Evolutionary conservation across 371 early-diverging fungal genomes (phyloP).

Genomic region (Synchytrium microbalum): DNA sequence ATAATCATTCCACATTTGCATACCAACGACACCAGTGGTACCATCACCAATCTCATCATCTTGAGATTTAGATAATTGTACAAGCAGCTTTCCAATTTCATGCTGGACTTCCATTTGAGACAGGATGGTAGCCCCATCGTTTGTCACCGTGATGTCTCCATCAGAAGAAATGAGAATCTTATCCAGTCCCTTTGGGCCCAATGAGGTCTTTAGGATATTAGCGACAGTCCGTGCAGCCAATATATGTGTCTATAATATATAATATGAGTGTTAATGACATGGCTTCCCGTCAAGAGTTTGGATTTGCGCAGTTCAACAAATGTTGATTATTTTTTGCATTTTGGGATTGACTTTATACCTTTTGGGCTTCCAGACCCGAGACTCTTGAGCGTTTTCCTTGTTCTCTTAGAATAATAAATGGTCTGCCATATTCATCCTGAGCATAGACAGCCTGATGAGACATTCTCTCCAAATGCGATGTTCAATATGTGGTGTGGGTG

Average conservation of each 20-base stretch:
- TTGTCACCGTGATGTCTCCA: slow-evolving; percentile 99
- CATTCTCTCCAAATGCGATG: too few relatives aligned
- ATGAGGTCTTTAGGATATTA: slow-evolving; percentile 91
- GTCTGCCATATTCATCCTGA: slow-evolving; percentile 89
- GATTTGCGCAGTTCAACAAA: neutral
- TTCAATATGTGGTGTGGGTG: too few relatives aligned
- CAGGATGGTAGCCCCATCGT: slow-evolving; percentile 99
- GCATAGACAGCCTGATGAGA: too few relatives aligned
- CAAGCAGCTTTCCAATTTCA: slow-evolving; percentile 97
- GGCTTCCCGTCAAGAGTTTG: slow-evolving; percentile 8
- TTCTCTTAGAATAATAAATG: slow-evolving; percentile 93
- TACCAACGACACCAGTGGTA: slow-evolving; percentile 98
- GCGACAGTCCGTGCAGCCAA: slow-evolving; percentile 95
- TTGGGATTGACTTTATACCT: slow-evolving; percentile 47
- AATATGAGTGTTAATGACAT: too few relatives aligned
- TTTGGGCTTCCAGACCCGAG: slow-evolving; percentile 83
- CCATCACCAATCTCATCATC: slow-evolving; percentile 99
- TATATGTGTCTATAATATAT: slow-evolving; percentile 83
- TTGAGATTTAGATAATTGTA: slow-evolving; percentile 96
- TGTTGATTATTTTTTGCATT: neutral
- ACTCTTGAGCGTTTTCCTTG: slow-evolving; percentile 82
- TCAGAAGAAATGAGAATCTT: slow-evolving; percentile 99
- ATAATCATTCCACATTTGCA: slow-evolving; percentile 13
- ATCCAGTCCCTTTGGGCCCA: slow-evolving; percentile 99
- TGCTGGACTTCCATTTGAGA: slow-evolving; percentile 98